phyloP scores from a whole-genome alignment of 306 rosid species.

The Vigna reflexopilosa region DNA sequence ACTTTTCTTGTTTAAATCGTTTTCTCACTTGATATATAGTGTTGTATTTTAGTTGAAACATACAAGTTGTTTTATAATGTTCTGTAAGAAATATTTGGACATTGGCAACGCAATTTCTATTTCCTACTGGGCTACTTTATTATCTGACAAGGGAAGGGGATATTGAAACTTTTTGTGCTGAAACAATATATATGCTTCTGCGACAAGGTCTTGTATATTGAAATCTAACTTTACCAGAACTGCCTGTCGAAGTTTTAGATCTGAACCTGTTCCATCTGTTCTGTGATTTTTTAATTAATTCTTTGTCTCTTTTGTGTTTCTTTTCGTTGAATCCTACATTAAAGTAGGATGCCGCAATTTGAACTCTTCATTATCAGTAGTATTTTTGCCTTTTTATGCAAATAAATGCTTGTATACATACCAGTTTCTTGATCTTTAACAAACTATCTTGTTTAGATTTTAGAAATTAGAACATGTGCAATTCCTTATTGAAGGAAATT shows the following conservation, averaged over 20 bases:
- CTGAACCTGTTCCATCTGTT: background rate
- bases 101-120: background rate
- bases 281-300: background rate
- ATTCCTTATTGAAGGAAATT: background rate
- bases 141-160: background rate
- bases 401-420: background rate
- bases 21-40: no score
- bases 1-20: no score
- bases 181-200: background rate
- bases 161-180: no score
- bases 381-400: background rate
- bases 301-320: background rate
- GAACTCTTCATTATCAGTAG: background rate
- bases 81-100: background rate
- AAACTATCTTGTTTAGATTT: background rate
- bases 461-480: background rate
- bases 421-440: background rate
- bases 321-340: constrained; percentile 3
- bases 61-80: no score
- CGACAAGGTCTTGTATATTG: background rate
- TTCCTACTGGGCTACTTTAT: background rate
- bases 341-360: background rate
- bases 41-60: no score
- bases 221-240: background rate
- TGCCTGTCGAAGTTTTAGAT: background rate